Percentiles rank a stretch among this genome's conserved stretches.
phyloP scores from a whole-genome alignment of 257 asterid genomes.

The Nicotiana noctiflora region DNA sequence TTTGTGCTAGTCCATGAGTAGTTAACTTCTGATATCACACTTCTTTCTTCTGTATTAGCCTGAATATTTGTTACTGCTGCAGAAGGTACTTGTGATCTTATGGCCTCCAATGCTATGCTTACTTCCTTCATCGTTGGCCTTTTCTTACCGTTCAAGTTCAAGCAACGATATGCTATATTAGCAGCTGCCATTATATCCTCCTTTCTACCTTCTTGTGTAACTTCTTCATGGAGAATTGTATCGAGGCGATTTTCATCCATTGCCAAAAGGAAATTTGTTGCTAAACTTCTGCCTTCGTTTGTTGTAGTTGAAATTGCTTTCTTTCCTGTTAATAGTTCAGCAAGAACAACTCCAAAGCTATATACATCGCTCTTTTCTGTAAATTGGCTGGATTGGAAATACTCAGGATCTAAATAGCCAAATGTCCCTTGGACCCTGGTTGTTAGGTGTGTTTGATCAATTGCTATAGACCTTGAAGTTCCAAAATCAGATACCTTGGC shows the following conservation, averaged over 20 bases:
- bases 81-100: not conserved
- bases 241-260: slow-evolving; percentile 1
- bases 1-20: not conserved
- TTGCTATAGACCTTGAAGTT: not conserved
- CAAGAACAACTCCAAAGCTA: slow-evolving; percentile 11
- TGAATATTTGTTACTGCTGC: not conserved
- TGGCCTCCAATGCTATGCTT: not conserved
- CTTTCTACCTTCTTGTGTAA: not conserved
- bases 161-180: not conserved
- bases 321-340: slow-evolving; percentile 9
- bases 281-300: not conserved
- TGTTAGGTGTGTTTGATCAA: slow-evolving; percentile 18
- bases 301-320: not conserved
- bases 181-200: not conserved
- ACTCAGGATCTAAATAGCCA: slow-evolving; percentile 14
- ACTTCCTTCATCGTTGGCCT: slow-evolving; percentile 17
- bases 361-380: slow-evolving; percentile 14
- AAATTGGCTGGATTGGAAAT: slow-evolving; percentile 8
- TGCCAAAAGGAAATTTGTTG: slow-evolving; percentile 1
- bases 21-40: not conserved
- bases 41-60: not conserved
- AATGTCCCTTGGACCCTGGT: slow-evolving; percentile 15
- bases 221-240: not conserved
- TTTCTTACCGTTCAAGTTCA: slow-evolving; percentile 6
- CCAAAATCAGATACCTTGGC: slow-evolving; percentile 18